Evolutionary conservation across 768 basidiomycete genomes (phyloP).

Genomic region (Tricholoma furcatifolium): DNA sequence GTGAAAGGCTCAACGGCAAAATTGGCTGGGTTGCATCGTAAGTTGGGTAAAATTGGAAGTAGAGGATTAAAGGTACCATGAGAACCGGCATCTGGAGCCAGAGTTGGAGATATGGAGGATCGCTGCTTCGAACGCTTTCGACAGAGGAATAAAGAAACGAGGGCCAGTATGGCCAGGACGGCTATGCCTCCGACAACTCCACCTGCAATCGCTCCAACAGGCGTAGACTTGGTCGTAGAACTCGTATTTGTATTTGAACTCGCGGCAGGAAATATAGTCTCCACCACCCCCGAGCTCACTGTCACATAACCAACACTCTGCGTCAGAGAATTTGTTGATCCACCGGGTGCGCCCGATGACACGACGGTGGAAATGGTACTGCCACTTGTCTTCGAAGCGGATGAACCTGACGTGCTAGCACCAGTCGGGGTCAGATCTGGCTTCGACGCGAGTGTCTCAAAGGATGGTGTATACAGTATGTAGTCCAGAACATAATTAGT

Average conservation of each 20-base stretch:
- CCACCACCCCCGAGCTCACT: too few species aligned
- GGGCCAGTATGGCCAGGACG: neutral
- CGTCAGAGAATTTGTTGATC: too few species aligned
- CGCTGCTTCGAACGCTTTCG: neutral
- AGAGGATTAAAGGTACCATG: neutral
- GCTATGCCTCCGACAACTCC: slow-evolving; percentile 4
- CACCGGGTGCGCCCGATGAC: too few species aligned
- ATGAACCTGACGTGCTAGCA: too few species aligned
- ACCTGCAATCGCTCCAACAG: slow-evolving; percentile 5
- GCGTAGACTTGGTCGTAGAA: neutral
- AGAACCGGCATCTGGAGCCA: neutral
- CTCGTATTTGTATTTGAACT: neutral
- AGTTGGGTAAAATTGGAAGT: neutral
- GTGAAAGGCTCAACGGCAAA: neutral
- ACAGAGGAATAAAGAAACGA: neutral
- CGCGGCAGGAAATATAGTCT: neutral
- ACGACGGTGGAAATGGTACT: too few species aligned
- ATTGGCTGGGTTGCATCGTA: neutral
- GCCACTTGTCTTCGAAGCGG: too few species aligned
- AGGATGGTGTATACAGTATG: slow-evolving; percentile 24
- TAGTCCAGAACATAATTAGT: slow-evolving; percentile 25
- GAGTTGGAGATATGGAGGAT: neutral
- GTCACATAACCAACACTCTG: too few species aligned
- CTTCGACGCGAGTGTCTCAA: slow-evolving; percentile 5
- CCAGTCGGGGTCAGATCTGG: neutral